These are phyloP conservation scores for Naegleria lovaniensis DNA, from an alignment of 208 protist genomes.

Conservation along the genomic window DNA sequence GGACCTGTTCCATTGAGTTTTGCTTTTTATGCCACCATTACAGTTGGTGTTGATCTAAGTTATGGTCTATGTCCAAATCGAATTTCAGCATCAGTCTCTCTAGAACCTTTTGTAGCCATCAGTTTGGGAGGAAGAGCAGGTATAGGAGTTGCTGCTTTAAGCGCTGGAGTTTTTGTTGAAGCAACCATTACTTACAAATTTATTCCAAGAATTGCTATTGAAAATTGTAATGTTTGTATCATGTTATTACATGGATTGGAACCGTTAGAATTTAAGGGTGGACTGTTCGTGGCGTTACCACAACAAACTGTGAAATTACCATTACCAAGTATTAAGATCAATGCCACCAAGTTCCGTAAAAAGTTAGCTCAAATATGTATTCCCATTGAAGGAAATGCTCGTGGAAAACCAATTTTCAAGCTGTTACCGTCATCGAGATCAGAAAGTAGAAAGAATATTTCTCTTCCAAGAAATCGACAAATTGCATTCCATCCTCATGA, in stretches of 20 bases:
- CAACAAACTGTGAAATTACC: neutral
- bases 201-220: neutral
- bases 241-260: neutral
- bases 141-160: neutral
- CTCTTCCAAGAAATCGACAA: too few relatives aligned
- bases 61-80: neutral
- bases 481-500: neutral
- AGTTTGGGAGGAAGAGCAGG: neutral
- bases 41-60: neutral
- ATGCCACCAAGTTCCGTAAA: too few relatives aligned
- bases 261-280: neutral
- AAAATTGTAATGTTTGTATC: constrained; percentile 3
- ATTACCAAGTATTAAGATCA: too few relatives aligned
- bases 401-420: too few relatives aligned
- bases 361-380: too few relatives aligned
- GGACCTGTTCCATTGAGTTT: neutral
- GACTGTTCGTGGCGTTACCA: neutral
- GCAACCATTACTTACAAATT: neutral
- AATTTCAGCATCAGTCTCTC: neutral
- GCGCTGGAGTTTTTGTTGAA: neutral
- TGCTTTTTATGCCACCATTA: neutral
- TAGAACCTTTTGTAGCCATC: neutral
- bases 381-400: too few relatives aligned
- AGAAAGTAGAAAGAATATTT: too few relatives aligned
- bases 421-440: too few relatives aligned